phyloP scores from a whole-genome alignment of 2,329 filamentous ascomycete species.

The Sclerotinia subarctica region DNA sequence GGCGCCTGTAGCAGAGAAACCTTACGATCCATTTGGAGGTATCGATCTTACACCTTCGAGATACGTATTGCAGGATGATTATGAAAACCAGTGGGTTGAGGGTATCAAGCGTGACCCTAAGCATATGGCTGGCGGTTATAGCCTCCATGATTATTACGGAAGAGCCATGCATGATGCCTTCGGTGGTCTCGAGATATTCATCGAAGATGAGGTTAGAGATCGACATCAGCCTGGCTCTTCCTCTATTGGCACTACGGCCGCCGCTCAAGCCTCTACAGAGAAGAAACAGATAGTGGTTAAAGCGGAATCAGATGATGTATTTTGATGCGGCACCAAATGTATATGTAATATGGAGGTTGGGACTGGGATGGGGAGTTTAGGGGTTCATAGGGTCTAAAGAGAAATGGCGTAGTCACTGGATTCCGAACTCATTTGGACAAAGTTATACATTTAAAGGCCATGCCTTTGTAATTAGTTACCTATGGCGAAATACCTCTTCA shows the following conservation, averaged over 20 bases:
- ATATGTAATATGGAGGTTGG: background rate
- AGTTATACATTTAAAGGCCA: constrained; percentile 13
- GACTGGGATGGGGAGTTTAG: background rate
- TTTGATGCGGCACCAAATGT: constrained; percentile 32
- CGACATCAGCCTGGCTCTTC: constrained; percentile 36
- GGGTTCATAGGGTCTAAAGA: constrained; percentile 12
- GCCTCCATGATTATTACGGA: constrained; percentile 75
- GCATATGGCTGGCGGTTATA: constrained; percentile 77
- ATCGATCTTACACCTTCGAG: constrained; percentile 65
- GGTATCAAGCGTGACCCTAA: constrained; percentile 61
- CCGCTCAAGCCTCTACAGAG: constrained; percentile 39
- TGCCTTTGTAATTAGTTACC: constrained; percentile 21
- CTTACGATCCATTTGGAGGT: constrained; percentile 87
- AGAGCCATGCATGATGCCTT: constrained; percentile 86
- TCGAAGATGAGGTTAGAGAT: constrained; percentile 62
- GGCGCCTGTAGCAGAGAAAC: constrained; percentile 61
- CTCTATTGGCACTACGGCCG: constrained; percentile 40
- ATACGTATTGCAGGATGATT: constrained; percentile 65
- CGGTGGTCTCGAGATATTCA: constrained; percentile 80
- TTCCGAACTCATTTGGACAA: background rate
- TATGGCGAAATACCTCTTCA: constrained; percentile 22
- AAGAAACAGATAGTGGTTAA: constrained; percentile 37
- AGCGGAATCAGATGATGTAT: constrained; percentile 52
- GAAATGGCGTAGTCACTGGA: background rate
- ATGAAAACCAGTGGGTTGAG: constrained; percentile 73